These are phyloP conservation scores for Lipomyces sp. DNA, from an alignment of 805 yeast species.

Conservation along the genomic window DNA sequence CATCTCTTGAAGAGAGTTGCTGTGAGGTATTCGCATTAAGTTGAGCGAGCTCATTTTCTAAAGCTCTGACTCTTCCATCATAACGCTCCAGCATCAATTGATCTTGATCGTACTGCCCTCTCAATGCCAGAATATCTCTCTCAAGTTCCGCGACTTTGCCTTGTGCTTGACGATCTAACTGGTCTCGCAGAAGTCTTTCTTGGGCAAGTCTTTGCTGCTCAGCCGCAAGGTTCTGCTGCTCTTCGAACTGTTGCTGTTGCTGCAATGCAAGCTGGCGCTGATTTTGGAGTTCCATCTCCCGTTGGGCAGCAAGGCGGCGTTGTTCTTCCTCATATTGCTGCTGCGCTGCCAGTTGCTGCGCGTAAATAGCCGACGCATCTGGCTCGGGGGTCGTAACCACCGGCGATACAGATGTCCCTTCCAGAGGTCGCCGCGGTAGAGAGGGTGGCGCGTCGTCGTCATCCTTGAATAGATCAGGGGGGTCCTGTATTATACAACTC, in stretches of 20 bases:
- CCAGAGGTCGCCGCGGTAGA: conserved; percentile 42
- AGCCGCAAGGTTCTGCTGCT: conserved; percentile 68
- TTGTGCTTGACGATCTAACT: conserved; percentile 68
- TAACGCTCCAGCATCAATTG: conserved; percentile 81
- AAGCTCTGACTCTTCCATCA: conserved; percentile 75
- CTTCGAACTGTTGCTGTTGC: conserved; percentile 68
- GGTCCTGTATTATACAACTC: conserved; percentile 42
- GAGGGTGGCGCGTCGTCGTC: conserved; percentile 43
- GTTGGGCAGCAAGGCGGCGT: conserved; percentile 46
- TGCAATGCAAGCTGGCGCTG: conserved; percentile 67
- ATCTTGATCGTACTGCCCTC: conserved; percentile 81
- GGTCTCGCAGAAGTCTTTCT: conserved; percentile 64
- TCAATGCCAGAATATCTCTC: conserved; percentile 68
- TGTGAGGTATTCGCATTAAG: conserved; percentile 63
- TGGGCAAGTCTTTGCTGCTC: conserved; percentile 68
- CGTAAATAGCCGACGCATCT: conserved; percentile 38
- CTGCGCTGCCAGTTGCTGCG: conserved; percentile 43
- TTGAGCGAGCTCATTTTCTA: conserved; percentile 67
- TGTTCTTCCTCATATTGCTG: conserved; percentile 39
- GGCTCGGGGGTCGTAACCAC: conserved; percentile 33
- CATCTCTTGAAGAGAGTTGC: conserved; percentile 74
- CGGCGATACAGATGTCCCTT: conserved; percentile 30
- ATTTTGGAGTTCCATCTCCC: conserved; percentile 59
- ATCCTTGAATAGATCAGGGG: conserved; percentile 55
- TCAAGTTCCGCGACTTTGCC: conserved; percentile 78